Evolutionary conservation across 495 filamentous ascomycete genomes (phyloP).

Genomic region (Clohesyomyces aquaticus): DNA sequence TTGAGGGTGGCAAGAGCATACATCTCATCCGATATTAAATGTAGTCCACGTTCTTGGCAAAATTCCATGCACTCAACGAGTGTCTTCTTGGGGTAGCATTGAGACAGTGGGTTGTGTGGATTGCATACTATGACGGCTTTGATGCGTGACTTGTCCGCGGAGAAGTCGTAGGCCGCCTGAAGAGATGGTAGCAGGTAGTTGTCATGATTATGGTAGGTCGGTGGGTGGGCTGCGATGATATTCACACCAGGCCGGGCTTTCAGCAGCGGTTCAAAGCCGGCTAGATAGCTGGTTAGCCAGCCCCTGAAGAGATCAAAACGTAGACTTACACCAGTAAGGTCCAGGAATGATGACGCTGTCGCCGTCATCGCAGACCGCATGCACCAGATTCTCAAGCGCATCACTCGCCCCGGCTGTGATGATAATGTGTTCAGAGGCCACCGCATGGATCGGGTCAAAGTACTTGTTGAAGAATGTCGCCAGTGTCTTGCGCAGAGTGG

Average conservation of each 20-base stretch:
- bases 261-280: conserved; percentile 24
- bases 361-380: conserved; percentile 35
- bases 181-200: conserved; percentile 33
- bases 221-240: conserved; percentile 29
- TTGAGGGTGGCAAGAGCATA: conserved; percentile 51
- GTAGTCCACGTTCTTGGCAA: conserved; percentile 59
- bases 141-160: conserved; percentile 42
- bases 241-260: conserved; percentile 30
- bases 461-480: conserved; percentile 30
- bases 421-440: conserved; percentile 26
- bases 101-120: conserved; percentile 65
- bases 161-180: conserved; percentile 30
- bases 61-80: conserved; percentile 55
- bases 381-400: conserved; percentile 30
- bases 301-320: not conserved
- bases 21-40: conserved; percentile 67
- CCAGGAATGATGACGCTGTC: conserved; percentile 37
- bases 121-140: conserved; percentile 60
- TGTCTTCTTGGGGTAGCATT: conserved; percentile 57
- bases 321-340: conserved; percentile 30
- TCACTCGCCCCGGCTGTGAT: conserved; percentile 30
- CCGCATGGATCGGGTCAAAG: conserved; percentile 26
- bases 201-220: conserved; percentile 33
- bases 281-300: conserved; percentile 10
- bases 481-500: conserved; percentile 15